Evolutionary conservation across 371 early-diverging fungal species (phyloP), one percentile per base, ranked within the genome.

Genomic region (Syncephalastrum sp.): DNA sequence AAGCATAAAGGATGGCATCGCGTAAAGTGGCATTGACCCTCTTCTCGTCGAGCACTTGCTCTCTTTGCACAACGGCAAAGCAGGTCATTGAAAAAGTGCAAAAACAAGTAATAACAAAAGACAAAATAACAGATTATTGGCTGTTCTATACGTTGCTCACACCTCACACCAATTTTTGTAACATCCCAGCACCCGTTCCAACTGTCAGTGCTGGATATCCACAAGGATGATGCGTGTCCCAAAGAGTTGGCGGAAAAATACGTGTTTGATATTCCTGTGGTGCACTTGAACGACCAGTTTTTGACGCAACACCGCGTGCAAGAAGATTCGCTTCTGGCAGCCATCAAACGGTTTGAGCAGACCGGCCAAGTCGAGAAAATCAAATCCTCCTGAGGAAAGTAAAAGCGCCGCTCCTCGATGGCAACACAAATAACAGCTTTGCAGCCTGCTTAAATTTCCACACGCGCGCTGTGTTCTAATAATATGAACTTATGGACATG

Each of bases 1-100:
- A 46, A 33, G 14, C 13, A 14, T 5, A 16, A 13, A 42, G 33
- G 21, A 75, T 75, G 72, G 63, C 77, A 53, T 59, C 59, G 16
- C 62, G 70, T 47, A 63, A 59, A 50, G 67, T 70, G 24, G 64
- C 63, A n/a, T 53, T 81, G 44, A 82, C 82, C 7, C 59, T 82
- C 41, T 82, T 71, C 53, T 76, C 78, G 5, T 79, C 80, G 7
- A 78, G 74, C 33, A 78, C 74, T 8, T 82, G 80, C 58, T 78
- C 78, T 8, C 61, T 82, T 14, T 82, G 79, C 48, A 67, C 68
- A 12, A 76, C 73, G 23, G 81, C 81, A 4, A 74, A 65, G 54
- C 63, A 74, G 14, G 55, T 70, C 10, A 66, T 82, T 19, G 46
- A 69, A 3, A 65, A 60, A 33, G 80, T 75, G n/a, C 75, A 76